Evolutionary conservation across 805 yeast species (phyloP).

Genomic region (Saccharomycopsis fibuligera): DNA sequence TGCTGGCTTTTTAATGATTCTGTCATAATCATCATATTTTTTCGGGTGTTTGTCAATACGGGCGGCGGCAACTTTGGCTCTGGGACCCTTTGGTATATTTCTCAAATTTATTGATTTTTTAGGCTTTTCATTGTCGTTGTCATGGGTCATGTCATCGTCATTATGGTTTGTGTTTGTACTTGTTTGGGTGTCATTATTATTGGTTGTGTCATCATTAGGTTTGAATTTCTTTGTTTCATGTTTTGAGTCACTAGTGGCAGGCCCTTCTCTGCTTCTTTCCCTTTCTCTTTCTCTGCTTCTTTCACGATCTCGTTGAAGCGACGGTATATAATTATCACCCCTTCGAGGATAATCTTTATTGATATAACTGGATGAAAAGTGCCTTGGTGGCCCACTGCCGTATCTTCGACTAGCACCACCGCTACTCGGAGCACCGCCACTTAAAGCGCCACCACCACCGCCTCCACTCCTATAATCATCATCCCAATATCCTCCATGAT

Average conservation of each 20-base stretch:
- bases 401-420: background rate
- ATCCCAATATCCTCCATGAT: background rate
- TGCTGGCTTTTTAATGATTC: background rate
- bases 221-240: background rate
- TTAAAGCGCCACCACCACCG: background rate
- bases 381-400: slow-evolving; percentile 1
- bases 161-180: background rate
- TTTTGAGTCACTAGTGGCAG: background rate
- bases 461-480: background rate
- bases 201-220: background rate
- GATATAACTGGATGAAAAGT: slow-evolving; percentile 7
- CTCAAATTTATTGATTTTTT: slow-evolving; percentile 8
- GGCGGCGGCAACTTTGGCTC: slow-evolving; percentile 2
- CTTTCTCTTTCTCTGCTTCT: background rate
- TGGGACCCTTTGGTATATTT: slow-evolving; percentile 21
- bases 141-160: background rate
- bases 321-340: slow-evolving; percentile 4
- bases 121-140: background rate
- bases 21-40: background rate
- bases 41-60: background rate
- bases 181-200: background rate
- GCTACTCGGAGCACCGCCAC: background rate
- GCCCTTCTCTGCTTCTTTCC: background rate
- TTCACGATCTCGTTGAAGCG: background rate
- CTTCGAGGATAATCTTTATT: slow-evolving; percentile 2